Evolutionary conservation across 2,329 filamentous ascomycete species (phyloP).

Genomic region (Trichoderma sp.): DNA sequence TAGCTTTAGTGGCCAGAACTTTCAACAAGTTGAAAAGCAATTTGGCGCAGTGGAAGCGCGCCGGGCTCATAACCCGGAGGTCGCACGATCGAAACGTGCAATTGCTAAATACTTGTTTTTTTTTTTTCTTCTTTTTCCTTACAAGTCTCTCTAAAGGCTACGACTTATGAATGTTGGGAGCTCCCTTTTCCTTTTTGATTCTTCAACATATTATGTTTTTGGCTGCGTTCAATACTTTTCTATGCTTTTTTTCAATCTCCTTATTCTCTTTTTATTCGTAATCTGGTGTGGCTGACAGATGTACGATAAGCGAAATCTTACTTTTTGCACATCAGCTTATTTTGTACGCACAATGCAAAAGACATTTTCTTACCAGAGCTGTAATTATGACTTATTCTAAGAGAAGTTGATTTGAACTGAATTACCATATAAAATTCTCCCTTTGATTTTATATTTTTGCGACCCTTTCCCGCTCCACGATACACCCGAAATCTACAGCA

Average conservation of each 20-base stretch:
- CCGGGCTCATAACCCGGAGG: constrained; percentile 40
- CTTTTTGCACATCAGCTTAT: neutral
- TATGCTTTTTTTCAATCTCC: neutral
- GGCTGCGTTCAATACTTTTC: neutral
- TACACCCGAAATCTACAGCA: neutral
- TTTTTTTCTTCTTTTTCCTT: constrained; percentile 17
- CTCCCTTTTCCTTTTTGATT: neutral
- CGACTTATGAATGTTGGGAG: neutral
- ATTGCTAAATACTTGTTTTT: constrained; percentile 36
- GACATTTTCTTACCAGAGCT: neutral
- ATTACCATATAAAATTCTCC: neutral
- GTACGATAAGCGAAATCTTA: neutral
- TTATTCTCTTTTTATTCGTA: no score
- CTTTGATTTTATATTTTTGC: neutral
- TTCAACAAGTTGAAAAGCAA: constrained; percentile 32
- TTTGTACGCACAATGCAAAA: neutral
- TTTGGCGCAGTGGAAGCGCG: constrained; percentile 40
- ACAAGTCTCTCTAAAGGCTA: neutral
- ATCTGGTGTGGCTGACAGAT: neutral
- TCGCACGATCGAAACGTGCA: constrained; percentile 40
- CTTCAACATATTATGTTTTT: neutral
- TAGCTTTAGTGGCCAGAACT: neutral
- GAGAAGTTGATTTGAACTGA: neutral
- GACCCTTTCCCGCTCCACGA: neutral
- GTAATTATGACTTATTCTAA: neutral